A percentile compares a stretch with the other conserved stretches of the same genome.
These are phyloP conservation scores for Centella asiatica DNA, from an alignment of 129 eudicot genomes.

Conservation along the genomic window DNA sequence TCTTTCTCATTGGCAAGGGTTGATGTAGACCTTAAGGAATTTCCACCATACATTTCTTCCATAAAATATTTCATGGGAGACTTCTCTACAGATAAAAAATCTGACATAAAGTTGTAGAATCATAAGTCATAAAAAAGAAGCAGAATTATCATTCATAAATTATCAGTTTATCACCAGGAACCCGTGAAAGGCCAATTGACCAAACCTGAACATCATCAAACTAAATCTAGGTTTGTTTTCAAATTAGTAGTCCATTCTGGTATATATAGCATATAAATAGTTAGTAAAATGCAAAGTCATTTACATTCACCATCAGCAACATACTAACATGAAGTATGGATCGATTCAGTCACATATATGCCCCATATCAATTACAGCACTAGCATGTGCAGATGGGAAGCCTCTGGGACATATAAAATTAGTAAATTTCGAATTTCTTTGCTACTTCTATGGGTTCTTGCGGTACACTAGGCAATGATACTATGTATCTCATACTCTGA, in stretches of 20 bases:
- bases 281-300: no score
- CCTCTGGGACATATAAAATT: no score
- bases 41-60: constrained; percentile 86
- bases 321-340: no score
- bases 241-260: not conserved
- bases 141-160: constrained; percentile 7
- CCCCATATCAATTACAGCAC: no score
- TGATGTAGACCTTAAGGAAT: constrained; percentile 75
- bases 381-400: no score
- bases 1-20: constrained; percentile 82
- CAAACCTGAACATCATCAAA: not conserved
- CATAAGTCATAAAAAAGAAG: constrained; percentile 14
- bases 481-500: no score
- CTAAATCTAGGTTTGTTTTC: not conserved
- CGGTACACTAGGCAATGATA: no score
- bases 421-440: no score
- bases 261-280: no score
- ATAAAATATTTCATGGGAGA: constrained; percentile 69
- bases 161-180: not conserved
- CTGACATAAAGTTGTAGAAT: constrained; percentile 31
- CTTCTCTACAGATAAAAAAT: constrained; percentile 42
- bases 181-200: not conserved
- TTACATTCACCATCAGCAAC: no score
- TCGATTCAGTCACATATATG: no score
- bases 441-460: no score